A percentile compares a stretch with the other conserved stretches of the same genome.
Evolutionary conservation across 192 early-diverging fungal species (phyloP).

Genomic region (Rhizoclosmatium globosum): DNA sequence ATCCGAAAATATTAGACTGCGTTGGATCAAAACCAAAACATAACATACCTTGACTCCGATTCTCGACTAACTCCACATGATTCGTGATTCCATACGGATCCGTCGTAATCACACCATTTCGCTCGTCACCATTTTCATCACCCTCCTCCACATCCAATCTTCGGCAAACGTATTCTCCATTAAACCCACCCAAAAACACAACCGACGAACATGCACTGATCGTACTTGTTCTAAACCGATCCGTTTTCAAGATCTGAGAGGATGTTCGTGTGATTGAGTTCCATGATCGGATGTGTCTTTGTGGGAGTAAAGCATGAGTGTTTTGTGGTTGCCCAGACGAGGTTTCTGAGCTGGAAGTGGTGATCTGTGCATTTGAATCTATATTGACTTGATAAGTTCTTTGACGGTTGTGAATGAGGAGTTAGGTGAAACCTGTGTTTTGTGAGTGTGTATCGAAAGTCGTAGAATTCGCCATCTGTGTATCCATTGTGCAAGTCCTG

Average conservation of each 20-base stretch:
- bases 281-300: constrained; percentile 7
- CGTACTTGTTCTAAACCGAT: constrained; percentile 55
- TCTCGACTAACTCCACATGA: constrained; percentile 61
- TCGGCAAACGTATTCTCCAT: constrained; percentile 48
- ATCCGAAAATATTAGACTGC: neutral
- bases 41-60: constrained; percentile 52
- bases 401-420: neutral
- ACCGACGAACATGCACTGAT: constrained; percentile 55
- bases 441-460: constrained; percentile 32
- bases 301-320: constrained; percentile 63
- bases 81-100: constrained; percentile 68
- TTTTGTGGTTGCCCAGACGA: constrained; percentile 65
- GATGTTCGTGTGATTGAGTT: constrained; percentile 9
- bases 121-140: neutral
- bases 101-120: constrained; percentile 45
- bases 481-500: constrained; percentile 7
- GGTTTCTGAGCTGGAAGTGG: constrained; percentile 73
- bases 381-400: neutral
- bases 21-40: neutral
- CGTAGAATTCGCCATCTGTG: constrained; percentile 11
- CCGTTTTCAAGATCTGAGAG: constrained; percentile 24
- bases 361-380: constrained; percentile 59
- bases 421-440: neutral
- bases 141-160: neutral
- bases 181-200: constrained; percentile 62